phyloP scores from a whole-genome alignment of 352 stramenopile species.

The Pythium phragmitis region DNA sequence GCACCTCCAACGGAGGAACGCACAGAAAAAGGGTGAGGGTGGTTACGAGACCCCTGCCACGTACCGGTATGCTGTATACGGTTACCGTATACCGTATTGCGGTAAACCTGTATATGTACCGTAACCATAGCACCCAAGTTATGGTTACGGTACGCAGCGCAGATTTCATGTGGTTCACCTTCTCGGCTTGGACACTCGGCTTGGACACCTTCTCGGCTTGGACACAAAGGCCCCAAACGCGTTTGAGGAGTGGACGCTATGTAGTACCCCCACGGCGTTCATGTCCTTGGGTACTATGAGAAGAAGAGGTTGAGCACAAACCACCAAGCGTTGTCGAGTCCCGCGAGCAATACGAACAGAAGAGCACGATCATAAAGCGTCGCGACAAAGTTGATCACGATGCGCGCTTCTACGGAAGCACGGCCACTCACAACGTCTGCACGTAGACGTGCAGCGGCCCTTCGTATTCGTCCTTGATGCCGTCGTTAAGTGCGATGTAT shows the following conservation, averaged over 20 bases:
- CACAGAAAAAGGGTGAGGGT: not conserved
- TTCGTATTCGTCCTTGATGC: slow-evolving; percentile 41
- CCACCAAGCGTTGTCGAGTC: slow-evolving; percentile 34
- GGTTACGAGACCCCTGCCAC: not conserved
- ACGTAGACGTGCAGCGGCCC: slow-evolving; percentile 81
- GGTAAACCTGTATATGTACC: not conserved
- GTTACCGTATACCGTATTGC: not conserved
- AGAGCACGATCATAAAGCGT: slow-evolving; percentile 39
- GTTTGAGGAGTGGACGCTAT: slow-evolving; percentile 17
- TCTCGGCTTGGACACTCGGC: not conserved
- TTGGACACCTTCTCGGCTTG: slow-evolving; percentile 9
- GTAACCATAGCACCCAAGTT: too few species aligned
- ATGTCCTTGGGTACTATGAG: slow-evolving; percentile 41
- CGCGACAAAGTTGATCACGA: slow-evolving; percentile 53
- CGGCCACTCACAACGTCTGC: slow-evolving; percentile 84
- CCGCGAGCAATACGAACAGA: slow-evolving; percentile 35
- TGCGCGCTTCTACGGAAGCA: slow-evolving; percentile 67
- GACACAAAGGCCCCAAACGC: slow-evolving; percentile 38
- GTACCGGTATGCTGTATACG: not conserved
- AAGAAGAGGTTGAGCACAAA: slow-evolving; percentile 52
- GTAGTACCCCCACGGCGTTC: not conserved
- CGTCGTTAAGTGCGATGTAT: slow-evolving; percentile 57
- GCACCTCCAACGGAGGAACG: slow-evolving; percentile 10
- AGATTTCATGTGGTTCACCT: not conserved
- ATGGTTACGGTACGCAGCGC: too few species aligned